A percentile compares a stretch with the other conserved stretches of the same genome.
Evolutionary conservation across 2,329 filamentous ascomycete genomes (phyloP).

Genomic region (Rugonectria rugulosa): DNA sequence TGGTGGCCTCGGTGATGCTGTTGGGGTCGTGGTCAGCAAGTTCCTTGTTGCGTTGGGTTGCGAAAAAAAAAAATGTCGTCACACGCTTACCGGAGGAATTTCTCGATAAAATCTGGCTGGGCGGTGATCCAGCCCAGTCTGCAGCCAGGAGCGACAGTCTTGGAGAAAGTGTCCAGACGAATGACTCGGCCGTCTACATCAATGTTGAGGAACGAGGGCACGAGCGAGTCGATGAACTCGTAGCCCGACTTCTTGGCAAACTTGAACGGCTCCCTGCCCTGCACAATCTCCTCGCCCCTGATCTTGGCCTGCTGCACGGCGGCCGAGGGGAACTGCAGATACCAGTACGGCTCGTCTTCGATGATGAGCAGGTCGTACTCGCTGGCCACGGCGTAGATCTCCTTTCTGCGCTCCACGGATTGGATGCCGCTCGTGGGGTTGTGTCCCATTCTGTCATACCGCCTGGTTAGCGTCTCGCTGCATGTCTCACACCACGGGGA

Average conservation of each 20-base stretch:
- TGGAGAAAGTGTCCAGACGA: slow-evolving; percentile 91
- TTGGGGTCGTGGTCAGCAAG: slow-evolving; percentile 3
- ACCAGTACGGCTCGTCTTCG: slow-evolving; percentile 97
- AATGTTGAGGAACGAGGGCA: slow-evolving; percentile 81
- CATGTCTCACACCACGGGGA: not conserved
- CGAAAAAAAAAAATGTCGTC: too few species aligned
- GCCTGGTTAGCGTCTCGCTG: slow-evolving; percentile 2
- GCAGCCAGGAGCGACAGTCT: slow-evolving; percentile 89
- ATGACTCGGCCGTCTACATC: slow-evolving; percentile 89
- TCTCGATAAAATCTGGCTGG: slow-evolving; percentile 79
- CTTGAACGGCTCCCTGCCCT: slow-evolving; percentile 39
- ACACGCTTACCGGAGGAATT: slow-evolving; percentile 59
- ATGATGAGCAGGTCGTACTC: slow-evolving; percentile 89
- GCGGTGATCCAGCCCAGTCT: slow-evolving; percentile 91
- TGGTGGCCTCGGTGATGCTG: slow-evolving; percentile 78
- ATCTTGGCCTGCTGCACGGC: slow-evolving; percentile 59
- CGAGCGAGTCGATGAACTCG: slow-evolving; percentile 81
- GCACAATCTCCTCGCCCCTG: slow-evolving; percentile 46
- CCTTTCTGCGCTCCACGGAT: slow-evolving; percentile 74
- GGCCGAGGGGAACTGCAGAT: slow-evolving; percentile 85
- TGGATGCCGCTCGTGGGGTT: slow-evolving; percentile 85
- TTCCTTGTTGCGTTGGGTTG: not conserved
- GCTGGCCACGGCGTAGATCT: slow-evolving; percentile 82
- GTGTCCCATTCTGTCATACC: slow-evolving; percentile 63
- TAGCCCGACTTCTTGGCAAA: slow-evolving; percentile 65